Base-by-base conservation (phyloP, 106 monocot genomes). In the Allium cepa region DNA sequence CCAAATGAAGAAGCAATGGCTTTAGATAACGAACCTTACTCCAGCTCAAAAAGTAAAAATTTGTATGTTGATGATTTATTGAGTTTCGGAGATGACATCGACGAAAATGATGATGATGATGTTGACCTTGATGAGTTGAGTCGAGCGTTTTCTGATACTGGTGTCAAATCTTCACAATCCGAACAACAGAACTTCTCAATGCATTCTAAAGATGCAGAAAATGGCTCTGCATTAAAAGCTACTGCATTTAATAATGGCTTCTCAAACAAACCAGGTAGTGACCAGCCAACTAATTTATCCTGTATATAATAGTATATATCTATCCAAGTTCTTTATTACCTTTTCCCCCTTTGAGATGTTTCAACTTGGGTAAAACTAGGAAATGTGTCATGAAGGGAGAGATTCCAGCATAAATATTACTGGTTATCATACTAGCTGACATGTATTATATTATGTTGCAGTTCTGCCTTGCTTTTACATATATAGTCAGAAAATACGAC, bases 401-500 rank as follows among this genome's bases (percentile, higher is more conserved):
- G 36, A 36, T 36, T 36, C 36, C 36, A 36, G 36, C 36, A 36
- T 36, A 36, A 36, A 4, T 36, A 36, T 3, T 5, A 36, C 36
- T 36, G 5, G 36, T 36, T 4, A 36, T 36, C 36, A 5, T 36
- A 36, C 36, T 36, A 36, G 36, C 36, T 36, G 36, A 36, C 36
- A 36, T 4, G 36, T 36, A 5, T 75, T 52, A 49, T 18, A 68
- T n/a, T 67, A 68, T 17, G 45, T 66, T 87, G 77, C 81, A 99
- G 99, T 83, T 60, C 52, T 99, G 13, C 93, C 99, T 77, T 99
- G 99, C 64, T 99, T 99, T 76, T 99, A 99, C 77, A 74, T 87
- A 51, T 99, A 83, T 72, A 64, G 72, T 45, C 75, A 82, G 15
- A 69, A 47, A 50, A 56, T 13, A 11, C 56, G 56, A 46, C 17